Evolutionary conservation across 306 rosid genomes (phyloP).

Genomic region (Vigna radiata): DNA sequence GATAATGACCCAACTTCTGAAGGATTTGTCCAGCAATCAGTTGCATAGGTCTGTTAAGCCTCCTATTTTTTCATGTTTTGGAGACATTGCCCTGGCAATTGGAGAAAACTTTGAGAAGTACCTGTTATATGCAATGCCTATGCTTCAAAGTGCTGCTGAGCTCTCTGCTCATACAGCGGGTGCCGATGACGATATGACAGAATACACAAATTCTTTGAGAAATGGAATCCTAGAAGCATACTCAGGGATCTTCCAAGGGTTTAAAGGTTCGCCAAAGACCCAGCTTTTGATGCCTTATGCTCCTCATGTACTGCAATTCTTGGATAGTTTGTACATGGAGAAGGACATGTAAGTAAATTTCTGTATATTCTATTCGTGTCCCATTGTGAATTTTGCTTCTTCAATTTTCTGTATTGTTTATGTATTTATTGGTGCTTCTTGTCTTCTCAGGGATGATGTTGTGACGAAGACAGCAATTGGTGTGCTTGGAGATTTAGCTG

Average conservation of each 20-base stretch:
- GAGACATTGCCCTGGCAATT: slow-evolving; percentile 93
- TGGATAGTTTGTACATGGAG: slow-evolving; percentile 83
- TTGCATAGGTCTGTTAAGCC: slow-evolving; percentile 95
- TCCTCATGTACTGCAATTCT: slow-evolving; percentile 82
- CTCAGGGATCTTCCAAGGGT: slow-evolving; percentile 95
- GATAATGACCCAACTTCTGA: slow-evolving; percentile 92
- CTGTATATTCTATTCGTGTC: background rate
- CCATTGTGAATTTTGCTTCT: background rate
- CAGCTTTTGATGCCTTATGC: slow-evolving; percentile 92
- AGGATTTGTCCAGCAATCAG: slow-evolving; percentile 91
- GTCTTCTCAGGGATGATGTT: slow-evolving; percentile 76
- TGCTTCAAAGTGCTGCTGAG: slow-evolving; percentile 98
- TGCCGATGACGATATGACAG: slow-evolving; percentile 86
- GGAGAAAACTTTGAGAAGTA: slow-evolving; percentile 95
- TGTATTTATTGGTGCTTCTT: background rate
- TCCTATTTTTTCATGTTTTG: slow-evolving; percentile 94
- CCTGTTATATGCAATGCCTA: slow-evolving; percentile 91
- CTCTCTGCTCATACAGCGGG: slow-evolving; percentile 76
- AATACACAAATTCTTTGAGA: slow-evolving; percentile 91
- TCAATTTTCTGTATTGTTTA: background rate
- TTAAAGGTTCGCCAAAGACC: slow-evolving; percentile 83
- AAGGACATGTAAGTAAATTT: slow-evolving; percentile 82
- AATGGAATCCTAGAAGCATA: slow-evolving; percentile 94
- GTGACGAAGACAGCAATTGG: slow-evolving; percentile 92
- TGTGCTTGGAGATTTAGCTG: slow-evolving; percentile 92